Conservation (phyloP, 768 basidiomycete genomes). For the Mycena metata region DNA sequence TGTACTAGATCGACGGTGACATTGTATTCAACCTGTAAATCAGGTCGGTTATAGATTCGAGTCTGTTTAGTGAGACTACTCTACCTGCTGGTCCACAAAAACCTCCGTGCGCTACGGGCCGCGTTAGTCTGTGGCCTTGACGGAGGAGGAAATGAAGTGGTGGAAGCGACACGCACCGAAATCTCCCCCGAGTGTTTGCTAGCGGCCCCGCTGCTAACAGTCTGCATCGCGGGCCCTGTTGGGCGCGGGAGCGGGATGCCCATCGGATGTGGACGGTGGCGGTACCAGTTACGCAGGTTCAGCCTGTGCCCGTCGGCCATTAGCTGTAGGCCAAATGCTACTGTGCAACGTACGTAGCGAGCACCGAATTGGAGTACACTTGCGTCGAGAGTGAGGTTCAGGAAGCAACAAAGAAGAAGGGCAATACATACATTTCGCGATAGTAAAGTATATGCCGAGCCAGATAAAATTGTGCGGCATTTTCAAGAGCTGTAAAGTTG, state of each 20-base stretch:
- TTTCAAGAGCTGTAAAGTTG: not conserved
- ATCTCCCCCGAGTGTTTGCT: not conserved
- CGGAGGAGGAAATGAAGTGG: too few relatives aligned
- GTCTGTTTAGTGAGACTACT: not conserved
- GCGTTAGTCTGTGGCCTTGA: too few relatives aligned
- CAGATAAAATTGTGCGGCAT: conserved; percentile 25
- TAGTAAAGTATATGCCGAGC: conserved; percentile 26
- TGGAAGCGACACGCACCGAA: too few relatives aligned
- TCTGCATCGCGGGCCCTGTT: not conserved
- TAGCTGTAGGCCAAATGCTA: not conserved
- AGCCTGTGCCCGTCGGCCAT: conserved; percentile 16
- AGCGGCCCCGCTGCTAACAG: not conserved
- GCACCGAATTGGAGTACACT: conserved; percentile 30
- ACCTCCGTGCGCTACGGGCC: conserved; percentile 26
- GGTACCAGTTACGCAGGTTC: conserved; percentile 33
- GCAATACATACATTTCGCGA: conserved; percentile 22
- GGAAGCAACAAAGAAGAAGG: too few relatives aligned
- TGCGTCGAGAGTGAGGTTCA: not conserved
- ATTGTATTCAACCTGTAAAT: conserved; percentile 5
- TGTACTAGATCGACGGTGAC: conserved; percentile 14
- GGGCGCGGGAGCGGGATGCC: conserved; percentile 24
- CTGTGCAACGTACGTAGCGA: conserved; percentile 25
- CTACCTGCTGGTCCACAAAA: conserved; percentile 32
- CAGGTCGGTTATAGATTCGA: too few relatives aligned
- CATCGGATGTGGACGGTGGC: conserved; percentile 22